A percentile compares a stretch with the other conserved stretches of the same genome.
Conservation (phyloP, 495 filamentous ascomycete species). For the Hyaloscypha finlandica region DNA sequence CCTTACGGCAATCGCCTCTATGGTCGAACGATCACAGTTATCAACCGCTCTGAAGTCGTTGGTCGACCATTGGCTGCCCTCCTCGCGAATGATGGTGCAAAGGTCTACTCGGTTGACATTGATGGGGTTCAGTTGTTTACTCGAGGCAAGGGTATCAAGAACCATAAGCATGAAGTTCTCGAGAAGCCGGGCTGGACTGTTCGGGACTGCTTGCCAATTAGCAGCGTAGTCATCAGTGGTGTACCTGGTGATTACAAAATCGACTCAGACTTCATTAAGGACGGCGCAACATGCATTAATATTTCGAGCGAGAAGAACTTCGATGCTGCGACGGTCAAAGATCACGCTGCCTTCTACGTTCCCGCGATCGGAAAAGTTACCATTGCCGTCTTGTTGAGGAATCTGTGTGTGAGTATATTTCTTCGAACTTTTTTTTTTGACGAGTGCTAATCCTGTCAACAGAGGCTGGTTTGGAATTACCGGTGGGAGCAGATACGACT, state of each 20-base stretch:
- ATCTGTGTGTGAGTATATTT: slow-evolving; percentile 56
- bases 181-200: slow-evolving; percentile 70
- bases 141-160: slow-evolving; percentile 79
- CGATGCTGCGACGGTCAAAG: slow-evolving; percentile 74
- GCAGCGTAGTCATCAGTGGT: slow-evolving; percentile 92
- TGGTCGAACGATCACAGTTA: slow-evolving; percentile 88
- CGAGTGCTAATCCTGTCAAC: background rate
- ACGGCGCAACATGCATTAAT: slow-evolving; percentile 95
- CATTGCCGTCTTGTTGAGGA: slow-evolving; percentile 86
- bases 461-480: slow-evolving; percentile 13
- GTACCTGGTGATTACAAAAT: slow-evolving; percentile 91
- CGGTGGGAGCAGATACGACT: background rate
- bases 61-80: slow-evolving; percentile 92
- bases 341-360: slow-evolving; percentile 95
- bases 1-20: slow-evolving; percentile 92
- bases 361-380: slow-evolving; percentile 97
- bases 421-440: no score
- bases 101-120: slow-evolving; percentile 92
- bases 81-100: slow-evolving; percentile 93
- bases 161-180: slow-evolving; percentile 77
- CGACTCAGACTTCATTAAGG: slow-evolving; percentile 74
- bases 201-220: slow-evolving; percentile 78
- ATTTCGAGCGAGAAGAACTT: slow-evolving; percentile 98
- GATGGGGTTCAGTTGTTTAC: slow-evolving; percentile 91
- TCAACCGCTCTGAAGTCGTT: slow-evolving; percentile 94